Evolutionary conservation across 352 stramenopile genomes (phyloP).

Genomic region (Thraustotheca clavata): DNA sequence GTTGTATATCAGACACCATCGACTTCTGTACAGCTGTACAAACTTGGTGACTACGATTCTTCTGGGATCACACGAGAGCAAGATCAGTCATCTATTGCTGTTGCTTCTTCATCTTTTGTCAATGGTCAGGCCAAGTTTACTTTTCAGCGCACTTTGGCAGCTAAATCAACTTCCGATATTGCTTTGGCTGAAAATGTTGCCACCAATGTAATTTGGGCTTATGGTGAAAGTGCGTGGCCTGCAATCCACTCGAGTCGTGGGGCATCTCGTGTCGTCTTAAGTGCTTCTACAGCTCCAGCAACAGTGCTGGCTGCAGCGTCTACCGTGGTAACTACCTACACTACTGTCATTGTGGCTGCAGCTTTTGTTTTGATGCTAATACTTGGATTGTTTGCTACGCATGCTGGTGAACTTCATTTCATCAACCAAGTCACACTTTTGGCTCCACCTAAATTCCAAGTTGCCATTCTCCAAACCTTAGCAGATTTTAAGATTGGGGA

Average conservation of each 20-base stretch:
- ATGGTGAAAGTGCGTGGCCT: conserved; percentile 25
- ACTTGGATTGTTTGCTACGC: not conserved
- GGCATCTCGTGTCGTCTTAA: not conserved
- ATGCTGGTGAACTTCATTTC: not conserved
- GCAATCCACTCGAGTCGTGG: not conserved
- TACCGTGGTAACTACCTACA: conserved; percentile 24
- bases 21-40: conserved; percentile 33
- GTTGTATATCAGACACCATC: conserved; percentile 55
- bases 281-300: conserved; percentile 36
- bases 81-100: conserved; percentile 24
- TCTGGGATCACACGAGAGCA: conserved; percentile 36
- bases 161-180: conserved; percentile 38
- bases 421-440: conserved; percentile 46
- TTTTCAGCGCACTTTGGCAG: conserved; percentile 56
- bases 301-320: conserved; percentile 30
- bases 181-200: conserved; percentile 29
- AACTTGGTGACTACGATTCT: conserved; percentile 40
- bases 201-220: conserved; percentile 60
- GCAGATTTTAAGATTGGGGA: conserved; percentile 55
- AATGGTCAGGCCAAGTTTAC: conserved; percentile 52
- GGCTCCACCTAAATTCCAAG: conserved; percentile 40
- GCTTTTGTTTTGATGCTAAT: not conserved
- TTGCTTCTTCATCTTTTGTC: conserved; percentile 33
- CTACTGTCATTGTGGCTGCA: conserved; percentile 19
- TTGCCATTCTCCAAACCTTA: conserved; percentile 43